phyloP scores from a whole-genome alignment of 208 protist genomes.

The Leishmania lainsoni region DNA sequence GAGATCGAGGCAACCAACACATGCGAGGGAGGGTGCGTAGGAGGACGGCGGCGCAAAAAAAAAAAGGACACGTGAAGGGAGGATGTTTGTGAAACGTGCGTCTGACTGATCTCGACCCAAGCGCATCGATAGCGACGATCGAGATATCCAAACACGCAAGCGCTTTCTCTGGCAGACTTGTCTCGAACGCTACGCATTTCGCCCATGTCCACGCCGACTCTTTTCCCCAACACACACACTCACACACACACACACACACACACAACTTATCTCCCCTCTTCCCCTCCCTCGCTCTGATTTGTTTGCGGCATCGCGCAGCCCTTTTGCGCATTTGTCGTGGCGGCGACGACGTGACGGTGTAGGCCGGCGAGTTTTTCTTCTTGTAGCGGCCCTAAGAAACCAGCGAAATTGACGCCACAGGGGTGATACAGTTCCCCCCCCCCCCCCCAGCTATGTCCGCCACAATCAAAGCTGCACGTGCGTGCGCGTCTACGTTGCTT shows the following conservation, averaged over 20 bases:
- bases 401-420: background rate
- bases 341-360: background rate
- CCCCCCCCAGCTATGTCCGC: slow-evolving; percentile 14
- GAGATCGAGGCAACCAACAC: background rate
- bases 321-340: background rate
- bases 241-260: background rate
- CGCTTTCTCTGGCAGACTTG: background rate
- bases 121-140: background rate
- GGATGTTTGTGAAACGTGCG: background rate
- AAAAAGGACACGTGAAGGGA: background rate
- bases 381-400: background rate
- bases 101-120: background rate
- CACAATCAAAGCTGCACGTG: slow-evolving; percentile 60
- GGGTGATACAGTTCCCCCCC: background rate
- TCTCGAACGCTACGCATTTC: background rate
- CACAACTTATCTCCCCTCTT: background rate
- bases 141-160: background rate
- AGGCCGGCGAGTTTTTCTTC: background rate
- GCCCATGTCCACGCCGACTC: background rate
- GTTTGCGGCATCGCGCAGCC: background rate
- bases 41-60: background rate
- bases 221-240: background rate
- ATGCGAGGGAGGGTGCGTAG: background rate
- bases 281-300: background rate
- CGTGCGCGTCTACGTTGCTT: slow-evolving; percentile 72